Evolutionary conservation across 2,329 filamentous ascomycete genomes (phyloP).

Genomic region (Leptographium galeiforme): DNA sequence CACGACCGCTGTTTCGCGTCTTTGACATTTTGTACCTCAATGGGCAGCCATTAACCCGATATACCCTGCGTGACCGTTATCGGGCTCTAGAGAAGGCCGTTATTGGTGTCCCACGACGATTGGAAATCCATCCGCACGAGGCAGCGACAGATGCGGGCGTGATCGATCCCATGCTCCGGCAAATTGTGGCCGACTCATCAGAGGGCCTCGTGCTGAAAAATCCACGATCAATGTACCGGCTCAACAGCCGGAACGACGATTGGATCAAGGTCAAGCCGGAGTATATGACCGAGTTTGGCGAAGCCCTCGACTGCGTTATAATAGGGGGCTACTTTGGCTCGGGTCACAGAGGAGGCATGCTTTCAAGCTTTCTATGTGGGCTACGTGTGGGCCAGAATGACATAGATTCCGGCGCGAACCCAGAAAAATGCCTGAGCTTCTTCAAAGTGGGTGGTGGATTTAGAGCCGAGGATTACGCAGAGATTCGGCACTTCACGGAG

Average conservation of each 20-base stretch:
- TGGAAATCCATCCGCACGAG: slow-evolving; percentile 69
- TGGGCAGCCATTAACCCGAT: slow-evolving; percentile 62
- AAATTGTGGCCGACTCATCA: slow-evolving; percentile 73
- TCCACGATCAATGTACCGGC: slow-evolving; percentile 68
- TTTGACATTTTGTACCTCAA: slow-evolving; percentile 92
- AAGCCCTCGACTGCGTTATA: slow-evolving; percentile 78
- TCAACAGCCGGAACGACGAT: slow-evolving; percentile 85
- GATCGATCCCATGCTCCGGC: slow-evolving; percentile 67
- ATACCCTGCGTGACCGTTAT: slow-evolving; percentile 69
- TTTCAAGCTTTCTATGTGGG: slow-evolving; percentile 86
- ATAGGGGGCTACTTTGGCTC: slow-evolving; percentile 90
- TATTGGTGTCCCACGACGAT: slow-evolving; percentile 53
- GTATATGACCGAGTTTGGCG: slow-evolving; percentile 94
- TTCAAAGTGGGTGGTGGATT: slow-evolving; percentile 97
- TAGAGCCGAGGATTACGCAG: slow-evolving; percentile 68
- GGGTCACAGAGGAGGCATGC: slow-evolving; percentile 65
- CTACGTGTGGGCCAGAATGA: slow-evolving; percentile 61
- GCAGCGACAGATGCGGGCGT: slow-evolving; percentile 53
- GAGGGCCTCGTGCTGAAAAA: slow-evolving; percentile 94
- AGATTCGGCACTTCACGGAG: slow-evolving; percentile 70
- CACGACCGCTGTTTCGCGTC: slow-evolving; percentile 66
- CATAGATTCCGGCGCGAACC: slow-evolving; percentile 41
- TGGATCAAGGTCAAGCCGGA: slow-evolving; percentile 99
- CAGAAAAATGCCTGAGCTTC: slow-evolving; percentile 81
- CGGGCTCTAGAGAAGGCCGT: slow-evolving; percentile 62